Base-by-base conservation (phyloP, 2,329 filamentous ascomycete species). In the Diaporthe sp. region DNA sequence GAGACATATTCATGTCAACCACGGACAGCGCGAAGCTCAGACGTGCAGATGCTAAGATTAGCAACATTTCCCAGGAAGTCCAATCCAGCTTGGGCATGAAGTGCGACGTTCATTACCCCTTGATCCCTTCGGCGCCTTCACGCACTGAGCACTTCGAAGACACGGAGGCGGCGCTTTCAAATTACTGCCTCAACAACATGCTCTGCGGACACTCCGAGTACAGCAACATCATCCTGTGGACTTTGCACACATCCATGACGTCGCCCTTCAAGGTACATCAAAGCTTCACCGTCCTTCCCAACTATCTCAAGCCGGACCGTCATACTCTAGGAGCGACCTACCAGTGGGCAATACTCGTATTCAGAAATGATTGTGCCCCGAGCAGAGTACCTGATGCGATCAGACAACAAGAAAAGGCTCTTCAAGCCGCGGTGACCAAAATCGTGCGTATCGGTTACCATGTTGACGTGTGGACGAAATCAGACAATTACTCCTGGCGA, bases 311-410 rank as follows among this genome's bases (percentile, higher is more conserved):
- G 35, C 70, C 58, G 25, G 70, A 72, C 22, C 70, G 70, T n/a
- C 25, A 64, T 25, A 25, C 57, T 10, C 35, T 72, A 17, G 45
- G 70, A n/a, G 30, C 57, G 4, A 58, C 71, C 15, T 67, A 64
- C 40, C 33, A 72, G n/a, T 76, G 75, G 75, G 75, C 75, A n/a
- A 52, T 76, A 28, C 64, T 76, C 40, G 71, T 30, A 35, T 72
- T 76, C 55, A 76, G 61, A 19, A 35, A 70, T 19, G 61, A 35
- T 22, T 38, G 57, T 54, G 30, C 55, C 10, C n/a, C 55, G 30
- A 64, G 71, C 33, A 70, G 40, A n/a, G n/a, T 61, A 8, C 55
- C 61, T 8, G 19, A 17, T 19, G 28, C 19, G 5, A 55, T 54
- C 6, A 42, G 68, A 10, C 52, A 64, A 42, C 47, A 72, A 3